phyloP scores from a whole-genome alignment of 805 yeast genomes.

The Ogataea nonfermentans region DNA sequence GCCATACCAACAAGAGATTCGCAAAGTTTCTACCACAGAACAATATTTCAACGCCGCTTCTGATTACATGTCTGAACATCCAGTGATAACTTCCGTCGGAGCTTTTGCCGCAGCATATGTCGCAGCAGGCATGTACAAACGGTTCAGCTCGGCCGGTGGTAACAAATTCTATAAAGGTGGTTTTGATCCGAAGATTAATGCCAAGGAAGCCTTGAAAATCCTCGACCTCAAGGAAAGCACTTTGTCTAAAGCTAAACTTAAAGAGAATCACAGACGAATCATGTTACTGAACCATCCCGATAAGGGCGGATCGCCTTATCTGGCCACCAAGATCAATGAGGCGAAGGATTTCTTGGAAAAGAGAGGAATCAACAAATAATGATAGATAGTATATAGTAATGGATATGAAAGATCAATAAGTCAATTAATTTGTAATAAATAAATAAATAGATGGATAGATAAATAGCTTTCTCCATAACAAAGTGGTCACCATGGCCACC shows the following conservation, averaged over 20 bases:
- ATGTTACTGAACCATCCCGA: constrained; percentile 94
- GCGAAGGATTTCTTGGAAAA: constrained; percentile 80
- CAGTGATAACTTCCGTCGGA: constrained; percentile 69
- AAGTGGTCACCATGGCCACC: not conserved
- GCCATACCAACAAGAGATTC: constrained; percentile 10
- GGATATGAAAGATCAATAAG: constrained; percentile 6
- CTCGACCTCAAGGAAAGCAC: constrained; percentile 70
- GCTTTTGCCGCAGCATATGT: constrained; percentile 62
- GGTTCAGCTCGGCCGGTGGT: constrained; percentile 60
- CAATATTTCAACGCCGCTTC: constrained; percentile 62
- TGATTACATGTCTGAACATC: constrained; percentile 70
- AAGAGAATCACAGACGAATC: constrained; percentile 76
- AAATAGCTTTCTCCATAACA: no score
- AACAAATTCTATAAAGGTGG: constrained; percentile 81
- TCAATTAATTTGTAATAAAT: not conserved
- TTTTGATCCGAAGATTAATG: constrained; percentile 86
- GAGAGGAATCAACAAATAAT: constrained; percentile 46
- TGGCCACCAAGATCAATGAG: constrained; percentile 90
- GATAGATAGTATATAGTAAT: not conserved
- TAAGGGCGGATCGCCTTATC: constrained; percentile 85
- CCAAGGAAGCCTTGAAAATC: constrained; percentile 84
- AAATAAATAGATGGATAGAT: not conserved
- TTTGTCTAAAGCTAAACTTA: constrained; percentile 60
- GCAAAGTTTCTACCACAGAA: constrained; percentile 31
- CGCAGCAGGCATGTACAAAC: constrained; percentile 65